Evolutionary conservation across 163 green algal species (phyloP).

Genomic region (Chlamydomonas reinhardtii): DNA sequence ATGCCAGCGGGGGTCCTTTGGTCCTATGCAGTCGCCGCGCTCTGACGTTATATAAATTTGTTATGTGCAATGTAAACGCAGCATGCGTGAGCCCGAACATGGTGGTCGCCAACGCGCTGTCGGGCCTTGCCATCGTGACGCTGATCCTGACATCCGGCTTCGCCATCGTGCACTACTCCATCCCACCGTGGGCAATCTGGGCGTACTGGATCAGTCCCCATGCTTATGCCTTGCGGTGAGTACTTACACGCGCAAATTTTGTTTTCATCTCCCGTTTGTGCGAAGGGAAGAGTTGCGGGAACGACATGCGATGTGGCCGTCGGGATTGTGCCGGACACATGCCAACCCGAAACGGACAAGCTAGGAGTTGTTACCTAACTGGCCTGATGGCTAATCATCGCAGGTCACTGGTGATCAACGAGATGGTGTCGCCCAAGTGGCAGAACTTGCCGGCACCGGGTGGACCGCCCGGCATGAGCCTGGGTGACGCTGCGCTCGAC

Average conservation of each 20-base stretch:
- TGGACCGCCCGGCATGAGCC: constrained; percentile 13
- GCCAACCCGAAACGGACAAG: no score
- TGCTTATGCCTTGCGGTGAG: constrained; percentile 68
- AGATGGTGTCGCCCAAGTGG: constrained; percentile 78
- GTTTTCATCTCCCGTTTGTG: no score
- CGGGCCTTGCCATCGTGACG: constrained; percentile 75
- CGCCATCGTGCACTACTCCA: constrained; percentile 69
- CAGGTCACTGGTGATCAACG: constrained; percentile 78
- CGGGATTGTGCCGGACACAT: no score
- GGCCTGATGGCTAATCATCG: no score
- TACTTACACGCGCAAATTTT: no score
- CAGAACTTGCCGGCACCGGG: constrained; percentile 28
- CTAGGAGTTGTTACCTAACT: no score
- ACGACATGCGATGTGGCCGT: no score
- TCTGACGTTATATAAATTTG: no score
- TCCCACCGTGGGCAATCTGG: constrained; percentile 74
- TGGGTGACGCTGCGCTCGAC: constrained; percentile 68
- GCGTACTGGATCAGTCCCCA: constrained; percentile 74
- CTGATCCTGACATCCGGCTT: constrained; percentile 79
- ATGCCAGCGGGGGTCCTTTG: no score
- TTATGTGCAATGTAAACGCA: no score
- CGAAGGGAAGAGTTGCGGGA: no score
- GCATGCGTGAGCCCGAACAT: constrained; percentile 46
- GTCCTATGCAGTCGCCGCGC: no score
- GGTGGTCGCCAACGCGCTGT: constrained; percentile 56